Conservation (phyloP, 768 basidiomycete genomes). For the Postia placenta region DNA sequence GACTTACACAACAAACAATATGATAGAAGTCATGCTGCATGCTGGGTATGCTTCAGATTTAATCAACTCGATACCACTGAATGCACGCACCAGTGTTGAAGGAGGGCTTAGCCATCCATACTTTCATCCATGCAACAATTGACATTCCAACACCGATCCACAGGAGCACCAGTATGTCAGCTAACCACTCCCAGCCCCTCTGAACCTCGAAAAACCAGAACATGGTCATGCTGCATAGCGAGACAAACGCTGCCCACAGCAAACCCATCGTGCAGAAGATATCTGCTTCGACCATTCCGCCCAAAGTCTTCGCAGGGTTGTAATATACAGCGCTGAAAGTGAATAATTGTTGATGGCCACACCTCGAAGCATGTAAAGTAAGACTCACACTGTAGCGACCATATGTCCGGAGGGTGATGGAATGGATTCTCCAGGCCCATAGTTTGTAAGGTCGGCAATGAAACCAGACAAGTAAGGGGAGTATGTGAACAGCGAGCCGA, state of each 20-base stretch:
- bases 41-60: conserved; percentile 35
- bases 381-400: conserved; percentile 86
- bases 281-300: conserved; percentile 90
- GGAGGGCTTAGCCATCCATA: conserved; percentile 83
- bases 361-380: no score
- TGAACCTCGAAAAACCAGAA: conserved; percentile 75
- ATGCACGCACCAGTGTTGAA: conserved; percentile 71
- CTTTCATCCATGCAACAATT: conserved; percentile 82
- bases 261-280: conserved; percentile 70
- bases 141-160: conserved; percentile 87
- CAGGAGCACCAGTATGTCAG: conserved; percentile 63
- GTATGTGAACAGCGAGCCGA: conserved; percentile 92
- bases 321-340: conserved; percentile 69
- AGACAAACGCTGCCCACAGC: conserved; percentile 66
- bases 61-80: background rate
- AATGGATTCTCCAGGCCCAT: conserved; percentile 36
- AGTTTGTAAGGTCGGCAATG: conserved; percentile 54
- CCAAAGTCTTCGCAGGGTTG: conserved; percentile 90
- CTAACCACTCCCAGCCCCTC: conserved; percentile 68
- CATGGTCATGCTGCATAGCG: conserved; percentile 67
- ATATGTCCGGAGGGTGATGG: conserved; percentile 83
- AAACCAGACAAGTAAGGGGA: conserved; percentile 65
- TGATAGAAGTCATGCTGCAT: conserved; percentile 79
- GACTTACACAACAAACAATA: conserved; percentile 75
- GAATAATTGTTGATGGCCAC: background rate